These are phyloP conservation scores for Avena atlantica DNA, from an alignment of 176 grass and related monocot species.

Conservation along the genomic window DNA sequence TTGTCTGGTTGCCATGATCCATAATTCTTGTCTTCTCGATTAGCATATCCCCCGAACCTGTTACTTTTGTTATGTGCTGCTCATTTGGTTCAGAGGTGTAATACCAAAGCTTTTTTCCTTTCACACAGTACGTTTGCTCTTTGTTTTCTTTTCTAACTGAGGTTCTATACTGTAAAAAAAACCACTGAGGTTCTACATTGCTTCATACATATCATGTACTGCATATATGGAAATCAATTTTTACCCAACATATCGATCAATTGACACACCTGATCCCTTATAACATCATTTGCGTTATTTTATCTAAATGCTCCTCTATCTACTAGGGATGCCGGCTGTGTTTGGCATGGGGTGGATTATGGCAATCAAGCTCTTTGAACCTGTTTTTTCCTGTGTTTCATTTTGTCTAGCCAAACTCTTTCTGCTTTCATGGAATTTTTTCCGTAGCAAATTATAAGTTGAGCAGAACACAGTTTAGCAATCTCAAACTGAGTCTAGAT, in stretches of 20 bases:
- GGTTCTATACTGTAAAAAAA: too few species aligned
- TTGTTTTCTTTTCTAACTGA: background rate
- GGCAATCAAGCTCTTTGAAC: background rate
- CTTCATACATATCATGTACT: background rate
- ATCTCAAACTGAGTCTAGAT: background rate
- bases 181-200: background rate
- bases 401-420: background rate
- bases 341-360: background rate
- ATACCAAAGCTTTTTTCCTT: background rate
- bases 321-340: background rate
- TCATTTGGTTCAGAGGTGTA: background rate
- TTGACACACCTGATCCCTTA: background rate
- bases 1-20: background rate
- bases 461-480: background rate
- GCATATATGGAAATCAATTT: constrained; percentile 11
- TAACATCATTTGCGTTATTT: background rate
- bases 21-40: constrained; percentile 12
- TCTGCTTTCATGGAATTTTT: background rate
- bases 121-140: background rate
- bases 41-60: constrained; percentile 4
- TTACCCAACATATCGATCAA: background rate
- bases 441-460: background rate
- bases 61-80: constrained; percentile 20
- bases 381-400: background rate
- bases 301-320: background rate